Evolutionary conservation across 2,329 filamentous ascomycete species (phyloP).

Genomic region (Septoria petroselini): DNA sequence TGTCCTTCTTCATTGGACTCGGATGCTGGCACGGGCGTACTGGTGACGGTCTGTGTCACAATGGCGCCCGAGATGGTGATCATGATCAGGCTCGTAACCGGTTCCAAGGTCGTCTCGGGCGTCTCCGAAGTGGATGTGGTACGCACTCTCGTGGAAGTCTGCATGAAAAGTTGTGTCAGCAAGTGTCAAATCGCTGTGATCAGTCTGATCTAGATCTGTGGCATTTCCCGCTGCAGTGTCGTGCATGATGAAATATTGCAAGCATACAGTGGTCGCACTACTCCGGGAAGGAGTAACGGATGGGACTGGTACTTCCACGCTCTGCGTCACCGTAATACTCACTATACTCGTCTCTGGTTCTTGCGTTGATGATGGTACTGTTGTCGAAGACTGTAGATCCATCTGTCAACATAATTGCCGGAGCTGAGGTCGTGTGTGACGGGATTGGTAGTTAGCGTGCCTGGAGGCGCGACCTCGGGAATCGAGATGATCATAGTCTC

Average conservation of each 20-base stretch:
- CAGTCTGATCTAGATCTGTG: slow-evolving; percentile 9
- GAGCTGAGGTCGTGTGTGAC: slow-evolving; percentile 1
- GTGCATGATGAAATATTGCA: slow-evolving; percentile 28
- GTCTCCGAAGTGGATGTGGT: slow-evolving; percentile 27
- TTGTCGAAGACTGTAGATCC: slow-evolving; percentile 23
- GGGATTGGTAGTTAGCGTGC: slow-evolving; percentile 6
- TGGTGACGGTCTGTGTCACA: slow-evolving; percentile 47
- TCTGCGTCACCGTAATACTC: slow-evolving; percentile 33
- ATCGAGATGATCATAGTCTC: slow-evolving; percentile 17
- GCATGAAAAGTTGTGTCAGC: slow-evolving; percentile 17
- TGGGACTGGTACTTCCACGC: slow-evolving; percentile 30
- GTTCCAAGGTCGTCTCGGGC: slow-evolving; percentile 23
- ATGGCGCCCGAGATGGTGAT: slow-evolving; percentile 46
- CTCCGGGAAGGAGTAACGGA: slow-evolving; percentile 26
- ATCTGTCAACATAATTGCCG: slow-evolving; percentile 22
- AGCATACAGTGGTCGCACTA: slow-evolving; percentile 27
- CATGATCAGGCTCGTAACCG: slow-evolving; percentile 39
- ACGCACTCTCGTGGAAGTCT: slow-evolving; percentile 12
- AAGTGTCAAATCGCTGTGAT: slow-evolving; percentile 17
- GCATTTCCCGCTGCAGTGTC: slow-evolving; percentile 14
- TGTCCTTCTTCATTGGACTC: slow-evolving; percentile 23
- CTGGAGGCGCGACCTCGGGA: too few relatives aligned
- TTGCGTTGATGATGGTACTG: slow-evolving; percentile 23
- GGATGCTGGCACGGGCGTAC: slow-evolving; percentile 34
- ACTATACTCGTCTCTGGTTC: slow-evolving; percentile 32